Percentiles rank a stretch among this genome's conserved stretches.
phyloP scores from a whole-genome alignment of 225 moss, liverwort and hornwort species.

The Anthoceros angustus region DNA sequence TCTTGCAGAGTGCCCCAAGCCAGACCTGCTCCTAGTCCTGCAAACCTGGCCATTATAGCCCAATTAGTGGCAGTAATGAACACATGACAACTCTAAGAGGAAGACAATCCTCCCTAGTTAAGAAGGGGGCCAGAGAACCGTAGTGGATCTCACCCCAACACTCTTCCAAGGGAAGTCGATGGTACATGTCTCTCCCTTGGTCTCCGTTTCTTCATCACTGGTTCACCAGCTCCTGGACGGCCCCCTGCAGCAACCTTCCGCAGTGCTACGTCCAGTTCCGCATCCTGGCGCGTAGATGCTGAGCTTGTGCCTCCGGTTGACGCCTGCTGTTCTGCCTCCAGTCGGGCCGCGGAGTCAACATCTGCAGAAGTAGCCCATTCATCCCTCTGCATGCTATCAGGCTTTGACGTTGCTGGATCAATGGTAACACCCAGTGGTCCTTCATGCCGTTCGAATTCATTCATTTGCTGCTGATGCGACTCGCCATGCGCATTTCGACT shows the following conservation, averaged over 20 bases:
- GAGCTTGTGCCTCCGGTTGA: not conserved
- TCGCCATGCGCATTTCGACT: no score
- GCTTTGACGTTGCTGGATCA: no score
- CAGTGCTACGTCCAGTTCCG: not conserved
- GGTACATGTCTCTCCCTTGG: constrained; percentile 77
- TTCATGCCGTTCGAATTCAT: no score
- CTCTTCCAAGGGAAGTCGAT: constrained; percentile 67
- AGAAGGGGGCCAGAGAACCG: not conserved
- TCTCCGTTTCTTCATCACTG: constrained; percentile 49
- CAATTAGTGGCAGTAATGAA: not conserved
- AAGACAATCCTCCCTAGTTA: not conserved
- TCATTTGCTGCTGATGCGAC: no score
- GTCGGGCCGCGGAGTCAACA: no score
- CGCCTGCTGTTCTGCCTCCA: not conserved
- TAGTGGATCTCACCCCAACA: constrained; percentile 46
- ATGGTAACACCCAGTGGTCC: no score
- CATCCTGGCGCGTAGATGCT: not conserved
- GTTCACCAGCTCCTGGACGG: not conserved
- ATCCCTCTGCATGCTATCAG: no score
- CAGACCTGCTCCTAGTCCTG: constrained; percentile 97
- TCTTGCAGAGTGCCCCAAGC: constrained; percentile 93
- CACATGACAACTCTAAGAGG: not conserved
- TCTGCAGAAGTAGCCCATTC: no score
- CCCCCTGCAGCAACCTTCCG: constrained; percentile 9
- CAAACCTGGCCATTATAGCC: constrained; percentile 54